Evolutionary conservation across 2,329 filamentous ascomycete species (phyloP).

Genomic region (Blastomyces parvus): DNA sequence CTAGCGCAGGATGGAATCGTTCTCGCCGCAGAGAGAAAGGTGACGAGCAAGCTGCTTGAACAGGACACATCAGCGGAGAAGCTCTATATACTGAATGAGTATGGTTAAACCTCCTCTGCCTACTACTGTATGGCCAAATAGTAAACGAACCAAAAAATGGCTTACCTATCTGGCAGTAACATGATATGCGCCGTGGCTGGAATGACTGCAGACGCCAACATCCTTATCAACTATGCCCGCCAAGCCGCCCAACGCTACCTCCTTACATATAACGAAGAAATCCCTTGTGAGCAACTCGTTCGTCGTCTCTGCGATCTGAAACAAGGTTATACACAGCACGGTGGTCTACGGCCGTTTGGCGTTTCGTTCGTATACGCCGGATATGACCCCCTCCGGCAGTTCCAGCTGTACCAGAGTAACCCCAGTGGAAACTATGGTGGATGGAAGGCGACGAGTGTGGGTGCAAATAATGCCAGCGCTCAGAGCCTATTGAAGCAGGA

Average conservation of each 20-base stretch:
- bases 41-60: constrained; percentile 97
- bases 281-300: constrained; percentile 97
- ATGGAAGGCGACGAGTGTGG: constrained; percentile 97
- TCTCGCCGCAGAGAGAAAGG: constrained; percentile 93
- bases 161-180: constrained; percentile 53
- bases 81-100: constrained; percentile 99
- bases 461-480: constrained; percentile 95
- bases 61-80: constrained; percentile 99
- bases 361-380: constrained; percentile 99
- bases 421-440: constrained; percentile 97
- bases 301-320: constrained; percentile 94
- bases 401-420: constrained; percentile 99
- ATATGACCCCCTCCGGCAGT: constrained; percentile 90
- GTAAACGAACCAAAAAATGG: neutral
- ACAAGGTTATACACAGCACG: constrained; percentile 98
- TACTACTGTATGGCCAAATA: neutral
- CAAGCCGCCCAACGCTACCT: constrained; percentile 96
- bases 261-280: constrained; percentile 98
- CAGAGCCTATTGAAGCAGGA: constrained; percentile 97
- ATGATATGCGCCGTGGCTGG: constrained; percentile 99
- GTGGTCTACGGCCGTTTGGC: constrained; percentile 93
- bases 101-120: constrained; percentile 29
- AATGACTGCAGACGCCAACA: constrained; percentile 99
- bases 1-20: constrained; percentile 98
- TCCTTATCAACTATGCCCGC: constrained; percentile 98